Evolutionary conservation across 176 grass and related monocot species (phyloP).

Genomic region (Guadua angustifolia): DNA sequence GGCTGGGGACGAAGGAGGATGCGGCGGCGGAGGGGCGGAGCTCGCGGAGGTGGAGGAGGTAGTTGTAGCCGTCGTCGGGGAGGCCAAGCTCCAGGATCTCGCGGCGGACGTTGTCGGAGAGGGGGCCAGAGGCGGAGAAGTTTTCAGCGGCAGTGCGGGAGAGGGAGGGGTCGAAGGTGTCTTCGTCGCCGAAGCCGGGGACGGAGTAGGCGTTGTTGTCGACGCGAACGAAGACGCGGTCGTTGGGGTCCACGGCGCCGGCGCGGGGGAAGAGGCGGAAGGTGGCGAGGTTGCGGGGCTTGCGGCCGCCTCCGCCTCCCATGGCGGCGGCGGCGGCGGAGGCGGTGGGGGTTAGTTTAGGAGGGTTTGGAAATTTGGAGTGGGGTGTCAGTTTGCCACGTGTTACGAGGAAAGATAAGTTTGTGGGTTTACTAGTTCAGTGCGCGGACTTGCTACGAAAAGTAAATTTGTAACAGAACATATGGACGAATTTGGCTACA

Average conservation of each 20-base stretch:
- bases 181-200: slow-evolving; percentile 64
- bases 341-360: slow-evolving; percentile 23
- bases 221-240: slow-evolving; percentile 86
- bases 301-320: slow-evolving; percentile 54
- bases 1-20: slow-evolving; percentile 64
- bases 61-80: slow-evolving; percentile 96
- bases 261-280: slow-evolving; percentile 81
- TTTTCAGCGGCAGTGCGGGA: slow-evolving; percentile 27
- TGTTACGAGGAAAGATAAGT: neutral
- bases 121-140: neutral
- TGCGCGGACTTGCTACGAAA: no score
- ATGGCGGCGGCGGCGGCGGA: slow-evolving; percentile 51
- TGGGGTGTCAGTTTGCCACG: neutral
- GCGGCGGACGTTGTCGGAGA: slow-evolving; percentile 59
- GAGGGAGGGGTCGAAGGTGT: slow-evolving; percentile 49
- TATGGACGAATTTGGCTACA: no score
- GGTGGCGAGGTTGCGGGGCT: slow-evolving; percentile 76
- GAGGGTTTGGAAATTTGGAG: slow-evolving; percentile 42
- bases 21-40: slow-evolving; percentile 66
- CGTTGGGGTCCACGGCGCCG: slow-evolving; percentile 56
- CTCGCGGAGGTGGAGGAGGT: slow-evolving; percentile 86
- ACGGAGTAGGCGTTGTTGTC: slow-evolving; percentile 79
- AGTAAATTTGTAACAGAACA: no score
- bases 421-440: neutral
- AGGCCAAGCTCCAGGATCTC: slow-evolving; percentile 92